Evolutionary conservation across 1,284 basidiomycete genomes (phyloP), one percentile per base, ranked within the genome.

Genomic region (Microbotryomycetes sp.): DNA sequence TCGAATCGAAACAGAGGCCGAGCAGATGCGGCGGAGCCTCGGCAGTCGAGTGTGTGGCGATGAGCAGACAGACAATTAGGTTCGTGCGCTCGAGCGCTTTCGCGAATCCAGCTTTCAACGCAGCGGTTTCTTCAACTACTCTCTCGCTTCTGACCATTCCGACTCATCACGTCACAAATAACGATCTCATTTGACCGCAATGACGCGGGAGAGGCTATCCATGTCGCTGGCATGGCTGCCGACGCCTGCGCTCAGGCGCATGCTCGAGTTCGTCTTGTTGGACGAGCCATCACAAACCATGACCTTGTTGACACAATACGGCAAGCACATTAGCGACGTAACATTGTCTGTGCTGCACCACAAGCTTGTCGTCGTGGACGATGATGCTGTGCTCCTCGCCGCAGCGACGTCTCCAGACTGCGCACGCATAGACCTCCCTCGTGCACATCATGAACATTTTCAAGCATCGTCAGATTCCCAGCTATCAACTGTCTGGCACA

Each of bases 211-310:
- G 12, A 28, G 50, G 25, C 19, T 28, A 2, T 19, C 50, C n/a
- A 29, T 28, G 25, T 9, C 9, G 14, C 50, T 28, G 50, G 4
- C 22, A n/a, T n/a, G 30, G 15, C 25, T 52, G 50, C 50, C 50
- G n/a, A n/a, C n/a, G 25, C 3, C n/a, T 52, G 5, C 62, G 15
- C 59, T 66, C 42, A 51, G 60, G 45, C 64, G 60, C 31, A 59
- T 66, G 58, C 30, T 68, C 29, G 9, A n/a, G 0, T 15, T 30
- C 45, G 47, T 49, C 4, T 52, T 63, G 42, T 6, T 1, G 1
- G 4, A 4, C 30, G 50, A 58, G n/a, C 56, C 48, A 12, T 19
- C 6, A 6, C 19, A 55, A 19, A 16, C 50, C 1, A 12, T 49
- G 14, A 6, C 14, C 4, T 32, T 62, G 30, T 2, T 54, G 26